phyloP scores from a whole-genome alignment of 306 rosid genomes.

The Arachis hypogaea region DNA sequence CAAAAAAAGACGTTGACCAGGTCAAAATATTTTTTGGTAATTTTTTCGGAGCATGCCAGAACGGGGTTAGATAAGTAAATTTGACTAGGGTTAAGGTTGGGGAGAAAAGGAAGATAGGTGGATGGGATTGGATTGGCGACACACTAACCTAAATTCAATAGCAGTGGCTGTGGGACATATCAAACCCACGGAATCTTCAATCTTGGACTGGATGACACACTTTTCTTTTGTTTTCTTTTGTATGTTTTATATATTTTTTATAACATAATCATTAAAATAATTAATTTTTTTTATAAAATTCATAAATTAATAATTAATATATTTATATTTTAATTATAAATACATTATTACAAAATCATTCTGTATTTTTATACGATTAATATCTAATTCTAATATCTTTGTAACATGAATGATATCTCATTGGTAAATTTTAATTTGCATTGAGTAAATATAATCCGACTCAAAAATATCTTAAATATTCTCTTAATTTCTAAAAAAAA shows the following conservation, averaged over 20 bases:
- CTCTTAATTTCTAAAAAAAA: too few species aligned
- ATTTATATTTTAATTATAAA: too few species aligned
- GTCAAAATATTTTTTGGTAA: slow-evolving; percentile 20
- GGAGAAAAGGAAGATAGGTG: slow-evolving; percentile 19
- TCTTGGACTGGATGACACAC: neutral
- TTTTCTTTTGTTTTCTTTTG: too few species aligned
- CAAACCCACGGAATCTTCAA: slow-evolving; percentile 61
- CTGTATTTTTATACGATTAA: too few species aligned
- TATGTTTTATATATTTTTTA: too few species aligned
- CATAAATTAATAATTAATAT: too few species aligned
- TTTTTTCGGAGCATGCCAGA: neutral
- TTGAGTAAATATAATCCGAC: neutral
- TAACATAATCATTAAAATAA: too few species aligned
- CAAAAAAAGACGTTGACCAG: slow-evolving; percentile 26
- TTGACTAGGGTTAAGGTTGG: neutral
- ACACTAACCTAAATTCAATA: slow-evolving; percentile 39
- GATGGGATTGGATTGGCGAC: slow-evolving; percentile 41
- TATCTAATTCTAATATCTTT: too few species aligned
- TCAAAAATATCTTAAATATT: too few species aligned
- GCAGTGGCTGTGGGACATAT: slow-evolving; percentile 53
- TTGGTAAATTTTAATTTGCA: neutral
- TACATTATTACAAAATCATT: too few species aligned
- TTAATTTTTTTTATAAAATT: too few species aligned
- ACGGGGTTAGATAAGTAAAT: slow-evolving; percentile 33
- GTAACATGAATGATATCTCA: too few species aligned